A percentile compares a stretch with the other conserved stretches of the same genome.
Conservation (phyloP, 345 rosid genomes). For the Microcos paniculata region DNA sequence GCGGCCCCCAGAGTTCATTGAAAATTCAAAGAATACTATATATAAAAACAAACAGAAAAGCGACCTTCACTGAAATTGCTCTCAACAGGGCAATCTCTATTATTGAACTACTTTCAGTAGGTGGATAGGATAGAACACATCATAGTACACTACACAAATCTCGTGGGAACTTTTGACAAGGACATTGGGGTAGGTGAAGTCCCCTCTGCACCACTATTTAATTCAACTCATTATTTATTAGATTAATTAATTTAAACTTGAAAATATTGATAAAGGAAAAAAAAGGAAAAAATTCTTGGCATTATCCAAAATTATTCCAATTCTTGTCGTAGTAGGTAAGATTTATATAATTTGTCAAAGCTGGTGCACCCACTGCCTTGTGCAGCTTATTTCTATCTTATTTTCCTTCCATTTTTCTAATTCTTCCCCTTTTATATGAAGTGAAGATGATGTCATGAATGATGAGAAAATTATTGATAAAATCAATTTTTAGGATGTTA, state of each 20-base stretch:
- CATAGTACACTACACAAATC: no score
- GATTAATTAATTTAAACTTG: neutral
- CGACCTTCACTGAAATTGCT: neutral
- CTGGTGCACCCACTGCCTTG: neutral
- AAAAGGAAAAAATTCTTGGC: neutral
- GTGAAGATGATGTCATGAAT: neutral
- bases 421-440: neutral
- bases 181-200: slow-evolving; percentile 38
- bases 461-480: neutral
- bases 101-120: neutral
- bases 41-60: neutral
- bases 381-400: neutral
- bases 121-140: neutral
- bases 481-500: no score
- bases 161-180: slow-evolving; percentile 11
- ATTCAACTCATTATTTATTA: neutral
- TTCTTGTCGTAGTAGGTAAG: neutral
- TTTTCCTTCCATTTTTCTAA: neutral
- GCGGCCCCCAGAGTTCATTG: neutral
- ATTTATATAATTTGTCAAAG: neutral
- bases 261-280: neutral
- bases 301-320: no score
- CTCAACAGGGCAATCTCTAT: neutral
- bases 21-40: neutral
- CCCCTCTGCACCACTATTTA: slow-evolving; percentile 6